These are phyloP conservation scores for Pythium apleroticum DNA, from an alignment of 352 stramenopile genomes.

Conservation along the genomic window DNA sequence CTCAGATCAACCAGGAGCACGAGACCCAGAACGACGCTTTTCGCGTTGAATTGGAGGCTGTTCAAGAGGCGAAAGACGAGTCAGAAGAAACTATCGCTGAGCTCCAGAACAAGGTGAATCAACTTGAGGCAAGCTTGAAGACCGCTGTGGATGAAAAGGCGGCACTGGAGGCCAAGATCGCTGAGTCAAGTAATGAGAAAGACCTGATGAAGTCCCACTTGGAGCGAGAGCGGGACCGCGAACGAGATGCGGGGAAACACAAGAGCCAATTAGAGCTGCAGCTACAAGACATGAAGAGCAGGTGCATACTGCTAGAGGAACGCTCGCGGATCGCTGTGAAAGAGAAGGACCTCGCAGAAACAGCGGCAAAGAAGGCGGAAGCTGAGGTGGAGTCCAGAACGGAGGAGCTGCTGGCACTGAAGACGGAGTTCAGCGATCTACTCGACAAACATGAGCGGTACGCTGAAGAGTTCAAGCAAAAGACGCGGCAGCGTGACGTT, in stretches of 20 bases:
- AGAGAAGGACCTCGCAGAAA: slow-evolving; percentile 45
- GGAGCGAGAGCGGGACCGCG: slow-evolving; percentile 37
- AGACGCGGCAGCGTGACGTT: slow-evolving; percentile 39
- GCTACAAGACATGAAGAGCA: slow-evolving; percentile 43
- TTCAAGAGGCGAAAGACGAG: slow-evolving; percentile 28
- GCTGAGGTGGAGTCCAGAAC: slow-evolving; percentile 38
- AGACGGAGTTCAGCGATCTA: slow-evolving; percentile 65
- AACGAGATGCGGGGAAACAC: slow-evolving; percentile 39
- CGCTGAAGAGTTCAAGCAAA: slow-evolving; percentile 40
- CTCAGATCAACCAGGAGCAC: slow-evolving; percentile 74
- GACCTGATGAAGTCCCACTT: slow-evolving; percentile 35
- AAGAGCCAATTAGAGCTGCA: slow-evolving; percentile 35
- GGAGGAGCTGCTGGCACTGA: slow-evolving; percentile 53
- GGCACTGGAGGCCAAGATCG: slow-evolving; percentile 41
- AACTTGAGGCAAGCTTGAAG: slow-evolving; percentile 38
- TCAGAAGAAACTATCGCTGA: slow-evolving; percentile 28
- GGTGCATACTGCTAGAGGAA: slow-evolving; percentile 43
- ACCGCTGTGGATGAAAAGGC: slow-evolving; percentile 38
- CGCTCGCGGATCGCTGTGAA: slow-evolving; percentile 44
- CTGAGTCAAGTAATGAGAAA: slow-evolving; percentile 33
- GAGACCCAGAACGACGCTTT: slow-evolving; percentile 50
- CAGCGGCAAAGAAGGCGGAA: slow-evolving; percentile 34
- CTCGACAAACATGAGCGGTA: slow-evolving; percentile 53
- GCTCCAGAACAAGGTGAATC: slow-evolving; percentile 31
- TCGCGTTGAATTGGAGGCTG: slow-evolving; percentile 40